Base-by-base conservation (phyloP, 2,329 filamentous ascomycete genomes). In the Aschersonia sp. region DNA sequence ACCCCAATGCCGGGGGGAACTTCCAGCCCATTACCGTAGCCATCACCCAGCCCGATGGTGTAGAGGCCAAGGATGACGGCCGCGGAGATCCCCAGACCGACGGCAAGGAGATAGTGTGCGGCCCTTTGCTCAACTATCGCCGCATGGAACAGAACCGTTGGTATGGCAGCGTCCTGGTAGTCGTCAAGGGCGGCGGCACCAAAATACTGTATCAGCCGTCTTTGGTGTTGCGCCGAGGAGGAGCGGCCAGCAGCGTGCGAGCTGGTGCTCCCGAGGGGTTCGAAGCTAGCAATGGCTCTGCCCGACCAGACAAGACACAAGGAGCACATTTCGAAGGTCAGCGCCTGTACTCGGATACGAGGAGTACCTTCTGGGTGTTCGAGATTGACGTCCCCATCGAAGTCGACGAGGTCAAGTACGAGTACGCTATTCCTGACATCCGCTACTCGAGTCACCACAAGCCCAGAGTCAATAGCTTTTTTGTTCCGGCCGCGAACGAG, bases 311-410 rank as follows among this genome's bases (percentile, higher is more conserved):
- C 47, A 61, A 59, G 0, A 63, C 72, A 47, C 57, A 68, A 72
- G 74, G 75, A 69, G 51, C 41, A 44, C 61, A 55, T 12, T 50
- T 60, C 46, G 55, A 62, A 44, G 55, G 56, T 42, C 59, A 70
- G 64, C 67, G 75, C 73, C 60, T 90, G 66, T 68, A 83, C 79
- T 76, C 83, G 60, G 73, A 83, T 57, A 63, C 67, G 44, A 67
- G 74, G 66, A 68, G 81, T 73, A 97, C 90, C 0, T 98, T 98
- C 64, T 98, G 92, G 92, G 77, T 83, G 49, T 98, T 97, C 66
- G 83, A 84, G 56, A 63, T 98, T 33, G 74, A 81, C 55, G 78
- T 95, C 39, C 85, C 89, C 52, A 76, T 98, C 52, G 77, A 78
- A 46, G 63, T 71, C 11, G 67, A 63, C 50, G 87, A 95, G 68